A percentile compares a stretch with the other conserved stretches of the same genome.
Conservation (phyloP, 345 rosid species). For the Erodium maritimum region DNA sequence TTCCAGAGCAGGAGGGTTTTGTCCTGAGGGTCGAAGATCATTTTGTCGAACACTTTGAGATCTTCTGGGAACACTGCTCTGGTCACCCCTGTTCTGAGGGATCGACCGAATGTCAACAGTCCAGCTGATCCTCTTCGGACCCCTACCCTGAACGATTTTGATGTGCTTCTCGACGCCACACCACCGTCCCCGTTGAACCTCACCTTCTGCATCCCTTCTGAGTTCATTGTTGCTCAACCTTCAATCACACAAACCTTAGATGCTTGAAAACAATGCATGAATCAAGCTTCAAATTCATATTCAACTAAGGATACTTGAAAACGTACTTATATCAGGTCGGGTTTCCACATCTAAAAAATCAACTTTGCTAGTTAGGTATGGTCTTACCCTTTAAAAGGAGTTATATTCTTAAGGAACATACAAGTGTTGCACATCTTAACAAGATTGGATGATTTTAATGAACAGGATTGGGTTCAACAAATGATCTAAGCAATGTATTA, state of each 20-base stretch:
- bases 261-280: no score
- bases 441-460: no score
- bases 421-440: no score
- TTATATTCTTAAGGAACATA: no score
- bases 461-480: no score
- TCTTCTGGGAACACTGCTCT: constrained; percentile 70
- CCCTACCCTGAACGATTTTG: constrained; percentile 45
- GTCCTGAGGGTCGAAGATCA: constrained; percentile 74
- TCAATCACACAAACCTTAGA: neutral
- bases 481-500: no score
- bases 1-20: constrained; percentile 68
- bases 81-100: constrained; percentile 37
- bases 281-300: no score
- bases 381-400: no score
- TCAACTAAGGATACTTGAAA: no score
- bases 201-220: neutral
- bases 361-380: no score
- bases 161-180: constrained; percentile 2
- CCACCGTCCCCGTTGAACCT: neutral
- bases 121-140: constrained; percentile 54
- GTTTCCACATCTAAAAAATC: no score
- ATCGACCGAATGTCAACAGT: constrained; percentile 39
- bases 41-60: constrained; percentile 55
- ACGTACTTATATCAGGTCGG: no score
- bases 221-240: neutral